These are phyloP conservation scores for Phytophthora podocarpi DNA, from an alignment of 352 stramenopile species.

Conservation along the genomic window DNA sequence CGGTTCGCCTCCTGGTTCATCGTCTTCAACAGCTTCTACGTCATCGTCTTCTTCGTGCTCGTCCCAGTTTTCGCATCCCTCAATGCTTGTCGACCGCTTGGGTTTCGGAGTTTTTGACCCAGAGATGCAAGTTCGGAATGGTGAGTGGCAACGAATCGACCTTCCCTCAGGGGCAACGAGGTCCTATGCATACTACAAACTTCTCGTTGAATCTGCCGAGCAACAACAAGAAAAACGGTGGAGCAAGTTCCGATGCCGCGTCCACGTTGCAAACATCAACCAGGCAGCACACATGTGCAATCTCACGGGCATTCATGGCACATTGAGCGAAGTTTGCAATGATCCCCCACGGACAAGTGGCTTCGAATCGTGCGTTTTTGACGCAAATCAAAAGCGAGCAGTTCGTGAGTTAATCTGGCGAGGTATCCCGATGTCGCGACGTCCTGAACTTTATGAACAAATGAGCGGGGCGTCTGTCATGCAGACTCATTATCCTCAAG, in stretches of 20 bases:
- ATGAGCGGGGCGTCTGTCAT: slow-evolving; percentile 47
- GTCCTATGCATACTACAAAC: slow-evolving; percentile 56
- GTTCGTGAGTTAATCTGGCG: slow-evolving; percentile 49
- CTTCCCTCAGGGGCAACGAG: slow-evolving; percentile 6
- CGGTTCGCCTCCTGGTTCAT: slow-evolving; percentile 13
- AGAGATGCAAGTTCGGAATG: slow-evolving; percentile 28
- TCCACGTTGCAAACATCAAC: neutral
- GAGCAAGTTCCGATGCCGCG: slow-evolving; percentile 21
- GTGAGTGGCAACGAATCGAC: slow-evolving; percentile 21
- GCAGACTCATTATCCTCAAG: slow-evolving; percentile 13
- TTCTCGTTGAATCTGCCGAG: slow-evolving; percentile 47
- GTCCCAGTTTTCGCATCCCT: slow-evolving; percentile 10
- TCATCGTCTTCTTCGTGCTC: slow-evolving; percentile 24
- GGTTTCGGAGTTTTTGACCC: slow-evolving; percentile 60
- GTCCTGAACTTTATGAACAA: slow-evolving; percentile 47
- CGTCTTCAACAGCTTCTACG: slow-evolving; percentile 23
- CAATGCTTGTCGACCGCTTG: slow-evolving; percentile 44
- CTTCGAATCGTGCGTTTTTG: neutral
- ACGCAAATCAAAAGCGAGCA: neutral
- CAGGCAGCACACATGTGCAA: neutral
- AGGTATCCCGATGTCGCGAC: slow-evolving; percentile 51
- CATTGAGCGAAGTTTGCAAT: neutral
- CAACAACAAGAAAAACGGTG: slow-evolving; percentile 47
- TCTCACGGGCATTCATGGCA: neutral
- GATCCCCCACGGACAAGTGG: neutral